Base-by-base conservation (phyloP, 805 yeast genomes). In the Suhomyces faveliae region DNA sequence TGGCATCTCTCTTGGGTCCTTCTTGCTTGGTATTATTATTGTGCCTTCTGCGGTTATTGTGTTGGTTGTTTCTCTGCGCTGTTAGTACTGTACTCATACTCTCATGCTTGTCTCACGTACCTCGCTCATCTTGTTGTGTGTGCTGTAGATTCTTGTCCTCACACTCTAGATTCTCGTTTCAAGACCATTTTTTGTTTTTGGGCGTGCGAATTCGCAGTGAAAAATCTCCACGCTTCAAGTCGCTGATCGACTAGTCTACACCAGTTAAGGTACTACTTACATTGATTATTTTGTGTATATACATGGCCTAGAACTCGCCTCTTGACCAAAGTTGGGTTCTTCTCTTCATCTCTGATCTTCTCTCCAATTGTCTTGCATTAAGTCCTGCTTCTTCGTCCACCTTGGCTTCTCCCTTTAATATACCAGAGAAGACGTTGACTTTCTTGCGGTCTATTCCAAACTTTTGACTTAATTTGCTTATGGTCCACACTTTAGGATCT, bases 1-100 rank as follows among this genome's bases (percentile, higher is more conserved):
- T 88, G 19, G 96, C 95, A 53, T 91, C 97, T 67, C 89, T 86
- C 72, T 87, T 87, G 30, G 97, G 98, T 11, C 89, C 83, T 56
- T 84, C 89, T 42, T 61, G 73, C 46, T 67, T 68, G 27, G 58
- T 52, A 39, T 39, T 39, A 37, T 52, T 59, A 45, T 57, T 56
- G 44, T 56, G 50, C 52, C 59, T 63, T 48, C 59, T 60, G 49
- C 57, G 44, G 44, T 27, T 42, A 21, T 27, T 57, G 42, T 43
- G 50, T 47, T 43, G 37, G 44, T 44, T 23, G 27, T 24, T 29
- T 33, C 42, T 46, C 49, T 45, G 22, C 4, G 30, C 21, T 12
- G 37, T 33, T 33, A 33, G 37, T 33, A 33, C 21, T 9, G 6
- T 33, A 13, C 35, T 13, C 35, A 2, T 30, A 12, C 35, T 30